phyloP scores from a whole-genome alignment of 2,329 filamentous ascomycete species.

The Aspergillus novofumigatus region DNA sequence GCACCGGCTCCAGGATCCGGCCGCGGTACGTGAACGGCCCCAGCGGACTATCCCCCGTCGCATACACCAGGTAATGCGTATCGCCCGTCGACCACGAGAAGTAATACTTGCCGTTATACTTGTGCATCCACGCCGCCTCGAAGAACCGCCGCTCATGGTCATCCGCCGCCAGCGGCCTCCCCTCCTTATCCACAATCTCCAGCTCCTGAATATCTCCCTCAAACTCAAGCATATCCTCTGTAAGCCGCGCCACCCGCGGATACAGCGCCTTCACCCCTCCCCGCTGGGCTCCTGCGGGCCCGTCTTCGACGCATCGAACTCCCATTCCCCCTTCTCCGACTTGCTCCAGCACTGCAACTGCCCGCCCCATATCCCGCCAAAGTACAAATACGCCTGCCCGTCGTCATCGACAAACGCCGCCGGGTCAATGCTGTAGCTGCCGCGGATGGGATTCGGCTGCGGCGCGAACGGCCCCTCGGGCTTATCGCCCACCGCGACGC shows the following conservation, averaged over 20 bases:
- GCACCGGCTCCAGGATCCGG: slow-evolving; percentile 67
- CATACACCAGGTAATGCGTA: slow-evolving; percentile 70
- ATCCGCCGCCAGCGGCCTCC: slow-evolving; percentile 56
- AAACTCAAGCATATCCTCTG: slow-evolving; percentile 63
- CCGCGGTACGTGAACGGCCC: slow-evolving; percentile 72
- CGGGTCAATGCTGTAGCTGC: slow-evolving; percentile 73
- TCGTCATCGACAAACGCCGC: slow-evolving; percentile 70
- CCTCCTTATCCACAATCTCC: slow-evolving; percentile 60
- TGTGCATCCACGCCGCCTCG: slow-evolving; percentile 77
- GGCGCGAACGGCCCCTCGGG: slow-evolving; percentile 68
- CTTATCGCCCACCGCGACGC: slow-evolving; percentile 60
- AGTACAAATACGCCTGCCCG: slow-evolving; percentile 64
- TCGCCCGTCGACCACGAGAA: slow-evolving; percentile 76
- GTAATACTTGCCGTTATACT: slow-evolving; percentile 65
- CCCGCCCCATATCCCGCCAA: slow-evolving; percentile 76
- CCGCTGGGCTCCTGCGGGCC: slow-evolving; percentile 59
- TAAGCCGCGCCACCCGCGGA: slow-evolving; percentile 63
- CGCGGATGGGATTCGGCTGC: slow-evolving; percentile 60
- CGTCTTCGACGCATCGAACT: slow-evolving; percentile 55
- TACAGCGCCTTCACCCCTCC: slow-evolving; percentile 54
- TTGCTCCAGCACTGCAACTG: slow-evolving; percentile 72
- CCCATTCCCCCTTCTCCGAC: slow-evolving; percentile 43
- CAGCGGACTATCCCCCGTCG: slow-evolving; percentile 58
- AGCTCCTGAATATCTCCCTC: slow-evolving; percentile 54
- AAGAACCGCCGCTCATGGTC: slow-evolving; percentile 75